A percentile compares a stretch with the other conserved stretches of the same genome.
phyloP scores from a whole-genome alignment of 1,284 basidiomycete genomes.

The Rhodotorula sp. region DNA sequence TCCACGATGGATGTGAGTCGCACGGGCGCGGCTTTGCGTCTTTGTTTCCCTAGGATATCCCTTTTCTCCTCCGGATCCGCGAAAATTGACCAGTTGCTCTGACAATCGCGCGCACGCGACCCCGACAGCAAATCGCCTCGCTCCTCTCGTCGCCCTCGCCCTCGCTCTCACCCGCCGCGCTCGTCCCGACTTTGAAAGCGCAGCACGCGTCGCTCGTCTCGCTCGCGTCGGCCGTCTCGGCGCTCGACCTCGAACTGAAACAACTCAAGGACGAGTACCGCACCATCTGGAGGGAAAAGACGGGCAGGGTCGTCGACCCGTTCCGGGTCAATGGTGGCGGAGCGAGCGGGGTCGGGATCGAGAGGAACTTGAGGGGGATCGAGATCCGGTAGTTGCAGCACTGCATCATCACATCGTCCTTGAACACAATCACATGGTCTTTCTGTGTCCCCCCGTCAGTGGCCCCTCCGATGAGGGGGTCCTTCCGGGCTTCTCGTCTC shows the following conservation, averaged over 20 bases:
- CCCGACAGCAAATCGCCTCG: slow-evolving; percentile 20
- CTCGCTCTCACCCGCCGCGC: slow-evolving; percentile 21
- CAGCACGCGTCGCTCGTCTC: slow-evolving; percentile 42
- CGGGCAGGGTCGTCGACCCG: slow-evolving; percentile 40
- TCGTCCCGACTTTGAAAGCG: slow-evolving; percentile 41
- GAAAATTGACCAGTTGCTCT: neutral
- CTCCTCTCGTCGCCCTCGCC: slow-evolving; percentile 13
- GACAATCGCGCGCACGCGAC: neutral
- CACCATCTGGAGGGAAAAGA: slow-evolving; percentile 41
- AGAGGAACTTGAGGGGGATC: slow-evolving; percentile 15
- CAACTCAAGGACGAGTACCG: slow-evolving; percentile 43
- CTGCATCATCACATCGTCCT: no score
- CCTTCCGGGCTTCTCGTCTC: no score
- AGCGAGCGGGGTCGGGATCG: slow-evolving; percentile 3
- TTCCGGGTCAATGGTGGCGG: slow-evolving; percentile 22
- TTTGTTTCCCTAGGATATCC: no score
- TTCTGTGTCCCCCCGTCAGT: no score
- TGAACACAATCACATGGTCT: no score
- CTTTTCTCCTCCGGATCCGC: neutral
- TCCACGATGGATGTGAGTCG: slow-evolving; percentile 67
- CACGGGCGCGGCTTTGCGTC: no score
- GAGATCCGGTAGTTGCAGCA: slow-evolving; percentile 10
- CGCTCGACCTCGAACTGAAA: slow-evolving; percentile 37
- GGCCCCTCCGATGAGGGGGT: no score
- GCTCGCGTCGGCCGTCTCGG: slow-evolving; percentile 41